Evolutionary conservation across 768 basidiomycete species (phyloP).

Genomic region (Mycena vulgaris): DNA sequence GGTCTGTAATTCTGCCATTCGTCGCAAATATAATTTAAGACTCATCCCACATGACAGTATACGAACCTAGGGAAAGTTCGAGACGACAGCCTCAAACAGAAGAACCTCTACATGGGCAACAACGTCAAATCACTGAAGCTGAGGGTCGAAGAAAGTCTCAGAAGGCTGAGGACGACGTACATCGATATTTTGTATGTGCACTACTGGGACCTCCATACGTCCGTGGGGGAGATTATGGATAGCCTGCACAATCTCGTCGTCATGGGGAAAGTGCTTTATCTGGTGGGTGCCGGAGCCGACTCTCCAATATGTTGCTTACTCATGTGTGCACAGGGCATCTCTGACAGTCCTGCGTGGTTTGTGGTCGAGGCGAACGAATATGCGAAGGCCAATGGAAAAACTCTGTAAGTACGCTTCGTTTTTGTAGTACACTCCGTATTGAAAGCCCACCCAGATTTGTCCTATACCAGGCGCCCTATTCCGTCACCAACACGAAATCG

Average conservation of each 20-base stretch:
- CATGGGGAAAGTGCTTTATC: constrained; percentile 59
- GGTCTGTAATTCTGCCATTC: too few relatives aligned
- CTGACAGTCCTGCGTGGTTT: constrained; percentile 54
- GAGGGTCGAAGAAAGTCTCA: constrained; percentile 45
- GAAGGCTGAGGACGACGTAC: constrained; percentile 69
- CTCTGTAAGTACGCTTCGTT: constrained; percentile 39
- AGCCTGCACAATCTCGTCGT: constrained; percentile 57
- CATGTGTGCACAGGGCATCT: constrained; percentile 40
- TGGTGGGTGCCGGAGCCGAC: constrained; percentile 38
- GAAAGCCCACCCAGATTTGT: constrained; percentile 47
- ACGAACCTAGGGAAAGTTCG: constrained; percentile 45
- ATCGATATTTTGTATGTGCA: constrained; percentile 72
- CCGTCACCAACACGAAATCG: constrained; percentile 55
- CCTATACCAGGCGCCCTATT: constrained; percentile 59
- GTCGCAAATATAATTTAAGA: too few relatives aligned
- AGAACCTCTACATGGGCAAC: constrained; percentile 64
- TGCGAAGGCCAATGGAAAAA: constrained; percentile 57
- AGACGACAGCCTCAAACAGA: constrained; percentile 45
- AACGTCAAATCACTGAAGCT: constrained; percentile 59
- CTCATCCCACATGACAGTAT: constrained; percentile 47
- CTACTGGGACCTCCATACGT: constrained; percentile 64
- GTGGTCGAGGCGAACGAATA: too few relatives aligned
- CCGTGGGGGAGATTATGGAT: too few relatives aligned
- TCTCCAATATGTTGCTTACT: not conserved
- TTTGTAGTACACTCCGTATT: not conserved